phyloP scores from a whole-genome alignment of 1,284 basidiomycete genomes.

The Stygiomarasmius scandens region DNA sequence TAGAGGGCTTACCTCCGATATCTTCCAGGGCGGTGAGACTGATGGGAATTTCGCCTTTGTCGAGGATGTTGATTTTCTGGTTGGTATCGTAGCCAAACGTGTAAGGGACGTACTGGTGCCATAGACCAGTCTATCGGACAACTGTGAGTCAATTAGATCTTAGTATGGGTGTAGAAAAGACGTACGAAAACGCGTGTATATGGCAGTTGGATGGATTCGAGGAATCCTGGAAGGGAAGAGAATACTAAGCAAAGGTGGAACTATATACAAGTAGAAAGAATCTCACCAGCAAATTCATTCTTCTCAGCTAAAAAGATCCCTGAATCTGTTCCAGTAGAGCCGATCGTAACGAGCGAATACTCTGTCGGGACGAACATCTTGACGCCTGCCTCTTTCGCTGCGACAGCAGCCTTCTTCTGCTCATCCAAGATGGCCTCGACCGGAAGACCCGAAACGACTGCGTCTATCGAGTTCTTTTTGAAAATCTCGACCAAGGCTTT shows the following conservation, averaged over 20 bases:
- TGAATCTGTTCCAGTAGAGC: too few species aligned
- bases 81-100: slow-evolving; percentile 11
- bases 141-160: background rate
- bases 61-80: slow-evolving; percentile 21
- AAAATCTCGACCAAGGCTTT: slow-evolving; percentile 19
- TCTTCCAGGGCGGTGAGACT: slow-evolving; percentile 25
- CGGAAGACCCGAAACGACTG: slow-evolving; percentile 18
- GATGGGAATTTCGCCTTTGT: slow-evolving; percentile 20
- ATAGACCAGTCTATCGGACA: slow-evolving; percentile 24
- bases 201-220: too few species aligned
- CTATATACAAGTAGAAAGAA: too few species aligned
- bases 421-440: background rate
- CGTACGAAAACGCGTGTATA: background rate
- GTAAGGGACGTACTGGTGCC: slow-evolving; percentile 20
- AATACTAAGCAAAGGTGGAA: too few species aligned
- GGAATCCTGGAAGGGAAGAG: too few species aligned
- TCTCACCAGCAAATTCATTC: too few species aligned
- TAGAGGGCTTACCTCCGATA: slow-evolving; percentile 22
- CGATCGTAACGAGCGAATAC: background rate
- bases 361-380: slow-evolving; percentile 10
- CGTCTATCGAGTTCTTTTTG: slow-evolving; percentile 17
- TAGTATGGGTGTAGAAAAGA: background rate
- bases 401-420: background rate
- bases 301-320: too few species aligned
- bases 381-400: slow-evolving; percentile 10